phyloP scores from a whole-genome alignment of 768 basidiomycete species.

The Tylopilus vinaceipallidus region DNA sequence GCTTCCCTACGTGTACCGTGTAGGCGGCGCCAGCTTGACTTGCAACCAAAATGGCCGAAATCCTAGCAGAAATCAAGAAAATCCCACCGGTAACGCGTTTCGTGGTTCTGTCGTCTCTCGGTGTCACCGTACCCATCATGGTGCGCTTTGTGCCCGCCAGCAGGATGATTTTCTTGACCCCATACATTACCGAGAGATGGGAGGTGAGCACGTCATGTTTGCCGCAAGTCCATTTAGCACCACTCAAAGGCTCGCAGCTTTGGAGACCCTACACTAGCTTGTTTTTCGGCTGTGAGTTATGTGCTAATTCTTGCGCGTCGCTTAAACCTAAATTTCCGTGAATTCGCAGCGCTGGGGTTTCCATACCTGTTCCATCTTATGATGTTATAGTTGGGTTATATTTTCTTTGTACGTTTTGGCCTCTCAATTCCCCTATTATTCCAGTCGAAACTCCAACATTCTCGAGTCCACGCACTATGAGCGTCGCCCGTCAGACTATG shows the following conservation, averaged over 20 bases:
- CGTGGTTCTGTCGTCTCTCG: conserved; percentile 57
- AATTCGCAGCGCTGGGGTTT: conserved; percentile 30
- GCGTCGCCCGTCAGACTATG: conserved; percentile 67
- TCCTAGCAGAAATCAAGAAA: conserved; percentile 66
- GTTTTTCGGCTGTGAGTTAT: conserved; percentile 60
- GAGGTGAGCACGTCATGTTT: conserved; percentile 44
- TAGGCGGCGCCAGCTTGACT: neutral
- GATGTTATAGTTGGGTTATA: conserved; percentile 40
- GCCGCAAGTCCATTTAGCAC: neutral
- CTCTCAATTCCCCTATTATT: neutral
- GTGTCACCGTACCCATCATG: conserved; percentile 56
- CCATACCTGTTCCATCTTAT: conserved; percentile 41
- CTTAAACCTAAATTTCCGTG: neutral
- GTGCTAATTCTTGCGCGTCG: neutral
- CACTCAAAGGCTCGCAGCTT: conserved; percentile 41
- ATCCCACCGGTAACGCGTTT: conserved; percentile 84
- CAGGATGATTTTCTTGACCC: conserved; percentile 51
- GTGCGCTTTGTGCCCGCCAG: conserved; percentile 53
- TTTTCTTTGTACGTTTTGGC: neutral
- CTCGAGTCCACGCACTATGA: conserved; percentile 63
- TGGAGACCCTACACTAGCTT: conserved; percentile 76
- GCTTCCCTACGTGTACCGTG: neutral
- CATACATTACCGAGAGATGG: conserved; percentile 42
- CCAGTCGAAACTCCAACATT: conserved; percentile 61
- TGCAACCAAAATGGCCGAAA: conserved; percentile 40